Evolutionary conservation across 768 basidiomycete species (phyloP).

Genomic region (Rhizopogon vulgaris): DNA sequence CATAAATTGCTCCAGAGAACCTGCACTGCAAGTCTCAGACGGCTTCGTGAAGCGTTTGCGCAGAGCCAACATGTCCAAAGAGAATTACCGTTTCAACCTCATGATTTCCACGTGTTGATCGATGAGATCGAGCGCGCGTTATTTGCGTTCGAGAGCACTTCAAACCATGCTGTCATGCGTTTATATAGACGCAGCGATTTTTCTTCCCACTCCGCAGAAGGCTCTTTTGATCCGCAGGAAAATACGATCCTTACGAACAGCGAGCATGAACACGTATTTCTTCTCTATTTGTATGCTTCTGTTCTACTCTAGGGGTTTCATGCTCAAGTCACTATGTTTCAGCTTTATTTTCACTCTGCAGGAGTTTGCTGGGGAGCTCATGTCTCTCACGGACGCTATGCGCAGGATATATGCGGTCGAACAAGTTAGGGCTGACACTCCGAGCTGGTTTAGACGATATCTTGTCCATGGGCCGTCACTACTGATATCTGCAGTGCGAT

Average conservation of each 20-base stretch:
- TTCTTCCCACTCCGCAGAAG: constrained; percentile 8
- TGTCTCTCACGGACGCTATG: constrained; percentile 80
- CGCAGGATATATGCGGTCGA: constrained; percentile 69
- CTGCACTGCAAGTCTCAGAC: constrained; percentile 53
- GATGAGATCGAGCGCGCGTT: constrained; percentile 66
- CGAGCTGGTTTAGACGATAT: constrained; percentile 36
- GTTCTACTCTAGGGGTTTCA: not conserved
- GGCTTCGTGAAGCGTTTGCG: constrained; percentile 62
- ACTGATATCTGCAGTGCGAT: constrained; percentile 16
- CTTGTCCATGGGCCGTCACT: constrained; percentile 18
- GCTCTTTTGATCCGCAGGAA: constrained; percentile 21
- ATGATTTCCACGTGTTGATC: constrained; percentile 61
- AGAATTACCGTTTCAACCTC: constrained; percentile 35
- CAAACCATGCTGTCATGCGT: constrained; percentile 76
- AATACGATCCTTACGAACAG: constrained; percentile 34
- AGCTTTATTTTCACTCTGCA: constrained; percentile 97
- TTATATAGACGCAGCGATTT: constrained; percentile 55
- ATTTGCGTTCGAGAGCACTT: constrained; percentile 72
- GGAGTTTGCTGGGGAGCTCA: constrained; percentile 84
- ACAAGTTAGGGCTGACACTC: constrained; percentile 32
- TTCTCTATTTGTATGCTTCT: constrained; percentile 83
- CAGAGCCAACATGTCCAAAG: constrained; percentile 26
- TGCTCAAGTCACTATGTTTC: not conserved
- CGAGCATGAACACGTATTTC: constrained; percentile 80
- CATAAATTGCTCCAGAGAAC: constrained; percentile 37